phyloP scores from a whole-genome alignment of 331 rosid genomes.

The Quercus lobata region DNA sequence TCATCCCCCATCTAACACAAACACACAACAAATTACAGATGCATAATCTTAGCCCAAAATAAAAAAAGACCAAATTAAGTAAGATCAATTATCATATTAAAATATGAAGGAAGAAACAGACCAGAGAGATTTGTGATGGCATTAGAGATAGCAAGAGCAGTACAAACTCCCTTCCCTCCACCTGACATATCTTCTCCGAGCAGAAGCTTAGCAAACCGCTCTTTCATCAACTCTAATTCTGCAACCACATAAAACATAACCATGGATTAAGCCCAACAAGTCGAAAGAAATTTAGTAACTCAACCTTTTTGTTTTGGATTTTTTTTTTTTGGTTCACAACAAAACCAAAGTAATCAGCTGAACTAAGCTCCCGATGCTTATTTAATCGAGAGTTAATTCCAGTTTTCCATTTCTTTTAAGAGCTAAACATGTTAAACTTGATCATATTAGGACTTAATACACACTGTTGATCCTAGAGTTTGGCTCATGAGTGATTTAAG shows the following conservation, averaged over 20 bases:
- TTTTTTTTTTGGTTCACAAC: background rate
- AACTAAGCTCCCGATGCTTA: too few species aligned
- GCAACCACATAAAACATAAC: background rate
- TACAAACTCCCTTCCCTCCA: slow-evolving; percentile 53
- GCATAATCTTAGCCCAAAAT: background rate
- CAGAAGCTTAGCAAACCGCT: slow-evolving; percentile 58
- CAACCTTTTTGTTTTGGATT: too few species aligned
- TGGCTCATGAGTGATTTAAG: too few species aligned
- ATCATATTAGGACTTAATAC: too few species aligned
- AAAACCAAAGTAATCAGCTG: background rate
- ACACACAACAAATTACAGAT: background rate
- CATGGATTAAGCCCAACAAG: too few species aligned
- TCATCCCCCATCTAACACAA: background rate
- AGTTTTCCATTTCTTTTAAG: background rate
- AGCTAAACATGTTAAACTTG: background rate
- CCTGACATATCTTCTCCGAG: slow-evolving; percentile 71
- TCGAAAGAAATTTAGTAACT: background rate
- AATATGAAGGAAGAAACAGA: slow-evolving; percentile 1
- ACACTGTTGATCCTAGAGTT: too few species aligned
- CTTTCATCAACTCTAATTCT: slow-evolving; percentile 55
- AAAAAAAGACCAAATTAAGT: background rate
- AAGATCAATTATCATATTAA: background rate
- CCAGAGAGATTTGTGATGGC: slow-evolving; percentile 64
- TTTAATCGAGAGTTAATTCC: too few species aligned
- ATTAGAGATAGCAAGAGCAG: slow-evolving; percentile 57